Conservation (phyloP, 1,284 basidiomycete genomes). For the Ganoderma boninense region DNA sequence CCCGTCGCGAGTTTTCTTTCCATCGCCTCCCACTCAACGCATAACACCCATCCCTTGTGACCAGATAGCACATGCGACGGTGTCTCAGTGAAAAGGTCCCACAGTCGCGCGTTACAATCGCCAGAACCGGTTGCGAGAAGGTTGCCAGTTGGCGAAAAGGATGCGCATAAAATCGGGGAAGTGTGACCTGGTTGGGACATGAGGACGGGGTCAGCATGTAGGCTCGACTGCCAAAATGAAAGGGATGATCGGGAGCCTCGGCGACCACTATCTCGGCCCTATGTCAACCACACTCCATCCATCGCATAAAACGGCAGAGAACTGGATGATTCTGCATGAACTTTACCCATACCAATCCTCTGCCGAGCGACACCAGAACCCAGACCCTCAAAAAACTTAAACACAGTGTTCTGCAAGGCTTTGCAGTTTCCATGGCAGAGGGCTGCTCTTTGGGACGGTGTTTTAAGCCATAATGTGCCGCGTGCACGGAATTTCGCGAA, state of each 20-base stretch:
- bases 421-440: neutral
- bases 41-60: conserved; percentile 96
- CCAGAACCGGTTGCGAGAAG: conserved; percentile 95
- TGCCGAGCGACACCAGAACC: neutral
- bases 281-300: neutral
- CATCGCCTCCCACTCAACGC: conserved; percentile 96
- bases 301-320: neutral
- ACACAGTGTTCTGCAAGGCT: neutral
- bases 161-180: conserved; percentile 94
- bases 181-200: conserved; percentile 71
- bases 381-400: neutral
- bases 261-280: neutral
- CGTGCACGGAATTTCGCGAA: neutral
- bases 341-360: neutral
- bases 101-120: conserved; percentile 92
- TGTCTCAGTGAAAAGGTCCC: conserved; percentile 95
- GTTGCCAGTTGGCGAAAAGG: conserved; percentile 93
- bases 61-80: conserved; percentile 90
- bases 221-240: neutral
- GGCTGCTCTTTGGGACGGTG: neutral
- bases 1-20: conserved; percentile 93
- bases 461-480: neutral
- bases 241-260: conserved; percentile 26
- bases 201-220: neutral
- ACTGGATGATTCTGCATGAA: neutral